Conservation (phyloP, 2,329 filamentous ascomycete genomes). For the Colletotrichum somersetense region DNA sequence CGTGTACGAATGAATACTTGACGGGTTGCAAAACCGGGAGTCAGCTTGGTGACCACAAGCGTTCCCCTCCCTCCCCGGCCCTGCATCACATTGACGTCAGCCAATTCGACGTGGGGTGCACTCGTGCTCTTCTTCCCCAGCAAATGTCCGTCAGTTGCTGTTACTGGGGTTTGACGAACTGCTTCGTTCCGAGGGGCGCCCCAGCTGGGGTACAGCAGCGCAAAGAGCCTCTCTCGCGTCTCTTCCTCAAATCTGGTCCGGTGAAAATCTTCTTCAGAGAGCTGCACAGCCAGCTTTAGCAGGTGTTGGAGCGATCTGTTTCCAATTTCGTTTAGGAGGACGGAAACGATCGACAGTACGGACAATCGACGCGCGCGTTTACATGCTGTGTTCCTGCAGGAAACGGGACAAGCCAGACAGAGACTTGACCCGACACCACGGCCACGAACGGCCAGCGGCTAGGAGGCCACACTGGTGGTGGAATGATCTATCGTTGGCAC, state of each 20-base stretch:
- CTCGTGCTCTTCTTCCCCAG: neutral
- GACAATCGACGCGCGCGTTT: slow-evolving; percentile 4
- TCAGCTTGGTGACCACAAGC: slow-evolving; percentile 3
- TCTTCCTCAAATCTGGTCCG: neutral
- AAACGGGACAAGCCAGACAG: slow-evolving; percentile 2
- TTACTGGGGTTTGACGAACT: neutral
- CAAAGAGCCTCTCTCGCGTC: neutral
- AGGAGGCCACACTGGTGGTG: neutral
- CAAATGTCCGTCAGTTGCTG: neutral
- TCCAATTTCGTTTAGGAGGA: slow-evolving; percentile 17
- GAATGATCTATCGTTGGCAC: neutral
- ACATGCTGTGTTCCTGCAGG: slow-evolving; percentile 33
- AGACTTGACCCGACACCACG: neutral
- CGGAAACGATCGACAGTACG: slow-evolving; percentile 18
- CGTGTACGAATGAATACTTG: neutral
- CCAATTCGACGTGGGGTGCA: neutral
- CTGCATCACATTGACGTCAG: slow-evolving; percentile 34
- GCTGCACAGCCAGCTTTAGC: slow-evolving; percentile 7
- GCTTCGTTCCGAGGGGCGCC: neutral
- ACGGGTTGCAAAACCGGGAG: slow-evolving; percentile 17
- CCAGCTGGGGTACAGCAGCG: neutral
- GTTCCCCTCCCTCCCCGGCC: neutral
- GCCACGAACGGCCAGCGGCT: neutral
- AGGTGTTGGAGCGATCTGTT: slow-evolving; percentile 10
- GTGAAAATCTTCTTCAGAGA: neutral